Conservation (phyloP, 441 rosid species). For the Populus hybrid region DNA sequence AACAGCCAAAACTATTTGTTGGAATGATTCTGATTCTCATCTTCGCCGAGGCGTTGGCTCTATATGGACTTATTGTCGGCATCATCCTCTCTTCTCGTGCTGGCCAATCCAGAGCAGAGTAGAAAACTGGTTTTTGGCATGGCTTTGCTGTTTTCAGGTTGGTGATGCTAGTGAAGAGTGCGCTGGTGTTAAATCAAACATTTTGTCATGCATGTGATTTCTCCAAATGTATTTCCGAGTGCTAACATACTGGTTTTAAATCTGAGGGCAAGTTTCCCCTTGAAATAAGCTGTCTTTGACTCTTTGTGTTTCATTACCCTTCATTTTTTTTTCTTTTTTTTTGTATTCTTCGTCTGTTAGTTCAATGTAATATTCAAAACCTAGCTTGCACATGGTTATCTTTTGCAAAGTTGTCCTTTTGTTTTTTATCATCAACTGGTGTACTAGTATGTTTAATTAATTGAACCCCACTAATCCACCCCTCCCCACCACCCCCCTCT, state of each 20-base stretch:
- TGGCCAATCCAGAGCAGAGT: slow-evolving; percentile 82
- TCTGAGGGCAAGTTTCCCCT: neutral
- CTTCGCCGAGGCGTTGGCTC: slow-evolving; percentile 78
- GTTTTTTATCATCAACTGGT: neutral
- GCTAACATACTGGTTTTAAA: slow-evolving; percentile 3
- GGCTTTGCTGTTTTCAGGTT: slow-evolving; percentile 6
- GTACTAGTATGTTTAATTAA: neutral
- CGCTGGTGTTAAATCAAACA: slow-evolving; percentile 5
- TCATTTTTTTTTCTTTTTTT: neutral
- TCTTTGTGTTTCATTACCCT: neutral
- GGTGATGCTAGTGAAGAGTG: slow-evolving; percentile 1
- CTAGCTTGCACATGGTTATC: neutral
- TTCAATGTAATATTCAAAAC: neutral
- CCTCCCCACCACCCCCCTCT: neutral
- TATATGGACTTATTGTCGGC: slow-evolving; percentile 81
- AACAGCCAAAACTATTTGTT: slow-evolving; percentile 82
- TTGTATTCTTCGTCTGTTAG: neutral
- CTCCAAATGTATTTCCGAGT: neutral
- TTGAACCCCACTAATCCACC: neutral
- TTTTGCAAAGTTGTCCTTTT: neutral
- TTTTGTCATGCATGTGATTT: slow-evolving; percentile 3
- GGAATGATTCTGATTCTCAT: slow-evolving; percentile 90
- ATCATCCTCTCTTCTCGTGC: slow-evolving; percentile 86
- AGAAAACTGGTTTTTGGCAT: slow-evolving; percentile 16
- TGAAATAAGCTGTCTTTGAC: slow-evolving; percentile 20